These are phyloP conservation scores for Colletotrichum australisinense DNA, from an alignment of 2,329 filamentous ascomycete genomes.

Conservation along the genomic window DNA sequence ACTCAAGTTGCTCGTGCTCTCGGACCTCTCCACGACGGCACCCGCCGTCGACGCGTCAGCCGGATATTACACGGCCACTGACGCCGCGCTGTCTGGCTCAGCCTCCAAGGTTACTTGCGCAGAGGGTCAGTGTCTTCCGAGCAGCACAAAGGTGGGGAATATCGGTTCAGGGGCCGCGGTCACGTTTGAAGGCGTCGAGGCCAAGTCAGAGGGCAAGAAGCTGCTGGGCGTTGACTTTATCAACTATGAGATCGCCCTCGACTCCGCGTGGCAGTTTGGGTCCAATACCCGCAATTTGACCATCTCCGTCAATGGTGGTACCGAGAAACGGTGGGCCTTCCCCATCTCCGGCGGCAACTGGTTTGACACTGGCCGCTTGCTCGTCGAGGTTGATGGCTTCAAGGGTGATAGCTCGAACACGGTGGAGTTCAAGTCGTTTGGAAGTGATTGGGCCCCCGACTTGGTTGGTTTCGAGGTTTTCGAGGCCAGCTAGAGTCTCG, in stretches of 20 bases:
- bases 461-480: constrained; percentile 53
- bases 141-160: constrained; percentile 54
- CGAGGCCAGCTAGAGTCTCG: background rate
- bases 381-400: constrained; percentile 58
- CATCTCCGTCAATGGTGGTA: constrained; percentile 56
- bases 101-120: constrained; percentile 49
- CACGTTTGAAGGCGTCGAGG: constrained; percentile 47
- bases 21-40: constrained; percentile 43
- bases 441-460: constrained; percentile 49
- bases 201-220: constrained; percentile 46
- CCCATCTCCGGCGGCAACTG: constrained; percentile 62
- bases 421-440: constrained; percentile 45
- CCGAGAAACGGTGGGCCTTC: constrained; percentile 58
- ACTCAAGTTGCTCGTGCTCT: constrained; percentile 51
- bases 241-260: constrained; percentile 61
- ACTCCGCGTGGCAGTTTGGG: constrained; percentile 45
- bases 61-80: constrained; percentile 57
- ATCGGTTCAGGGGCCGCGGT: constrained; percentile 48
- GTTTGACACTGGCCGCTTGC: constrained; percentile 59
- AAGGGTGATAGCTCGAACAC: constrained; percentile 50
- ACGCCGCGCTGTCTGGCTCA: constrained; percentile 47
- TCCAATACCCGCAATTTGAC: constrained; percentile 63
- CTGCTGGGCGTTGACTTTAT: constrained; percentile 61
- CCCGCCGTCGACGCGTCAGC: constrained; percentile 37
- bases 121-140: constrained; percentile 52